Base-by-base conservation (phyloP, 2,329 filamentous ascomycete species). In the Ophiostoma triangulosporum region DNA sequence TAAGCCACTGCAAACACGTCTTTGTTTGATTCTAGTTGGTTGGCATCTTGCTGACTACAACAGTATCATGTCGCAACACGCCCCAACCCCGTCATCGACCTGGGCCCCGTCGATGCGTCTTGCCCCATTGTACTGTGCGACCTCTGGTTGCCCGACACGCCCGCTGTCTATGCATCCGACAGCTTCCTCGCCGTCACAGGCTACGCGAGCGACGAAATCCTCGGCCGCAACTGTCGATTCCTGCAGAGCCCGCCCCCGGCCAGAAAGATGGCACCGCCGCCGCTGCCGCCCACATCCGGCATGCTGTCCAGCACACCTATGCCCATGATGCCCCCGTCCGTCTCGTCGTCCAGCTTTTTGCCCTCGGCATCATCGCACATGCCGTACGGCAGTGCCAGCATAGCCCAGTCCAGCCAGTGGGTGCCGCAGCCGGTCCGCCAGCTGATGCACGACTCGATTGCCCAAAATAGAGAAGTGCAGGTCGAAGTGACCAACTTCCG, bases 121-220 rank as follows among this genome's bases (percentile, higher is more conserved):
- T 93, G 88, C 63, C 84, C 88, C 2, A 82, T 95, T 58, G 78
- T 91, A 17, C 76, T 95, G 38, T 93, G 87, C 67, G 87, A 94
- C 65, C 80, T 89, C 31, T 74, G 77, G 40, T 76, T 78, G 60
- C 77, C 84, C 27, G 88, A 94, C 65, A 72, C 75, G 29, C 88
- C 89, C 3, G 88, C 95, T 56, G 79, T 94, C 8, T 95, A 94
- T 64, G 87, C 83, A 59, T 91, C 87, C 1, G 85, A 90, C 6
- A 78, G 86, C 29, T 95, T 94, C 64, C 77, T 81, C 60, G 72
- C 82, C 6, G 69, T 95, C 58, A 95, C 88, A 0, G 88, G 88
- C 27, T 95, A 95, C 66, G 77, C 77, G 1, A 74, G 77, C 57
- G 70, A 77, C 55, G 89, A 94, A 67, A 83, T 88, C 26, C 65